Evolutionary conservation across 2,329 filamentous ascomycete genomes (phyloP).

Genomic region (Fusarium sp.): DNA sequence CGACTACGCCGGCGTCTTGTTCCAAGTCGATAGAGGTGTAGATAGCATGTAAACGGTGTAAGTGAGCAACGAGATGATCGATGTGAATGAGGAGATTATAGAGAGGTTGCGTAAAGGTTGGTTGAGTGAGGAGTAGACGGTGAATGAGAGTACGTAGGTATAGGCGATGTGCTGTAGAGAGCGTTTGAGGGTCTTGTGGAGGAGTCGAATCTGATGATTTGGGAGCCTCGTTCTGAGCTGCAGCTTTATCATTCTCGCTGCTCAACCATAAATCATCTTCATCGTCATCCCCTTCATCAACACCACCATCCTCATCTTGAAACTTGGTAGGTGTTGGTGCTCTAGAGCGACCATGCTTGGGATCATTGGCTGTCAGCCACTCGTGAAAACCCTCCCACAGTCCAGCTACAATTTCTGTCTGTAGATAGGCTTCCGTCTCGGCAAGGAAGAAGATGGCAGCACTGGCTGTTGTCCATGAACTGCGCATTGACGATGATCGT

Average conservation of each 20-base stretch:
- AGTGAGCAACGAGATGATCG: constrained; percentile 83
- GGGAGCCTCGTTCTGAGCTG: constrained; percentile 35
- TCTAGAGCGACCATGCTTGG: constrained; percentile 42
- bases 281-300: constrained; percentile 25
- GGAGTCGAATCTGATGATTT: constrained; percentile 37
- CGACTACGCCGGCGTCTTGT: constrained; percentile 82
- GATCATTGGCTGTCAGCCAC: constrained; percentile 71
- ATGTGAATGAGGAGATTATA: constrained; percentile 76
- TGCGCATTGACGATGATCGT: constrained; percentile 76
- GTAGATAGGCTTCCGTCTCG: constrained; percentile 87
- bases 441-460: constrained; percentile 90
- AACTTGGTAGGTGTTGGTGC: constrained; percentile 40
- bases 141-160: constrained; percentile 78
- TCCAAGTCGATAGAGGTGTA: constrained; percentile 85
- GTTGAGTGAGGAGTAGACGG: constrained; percentile 73
- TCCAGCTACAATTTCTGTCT: constrained; percentile 85
- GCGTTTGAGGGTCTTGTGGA: constrained; percentile 82
- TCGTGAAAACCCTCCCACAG: constrained; percentile 82
- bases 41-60: constrained; percentile 78
- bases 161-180: constrained; percentile 80
- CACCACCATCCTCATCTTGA: constrained; percentile 11
- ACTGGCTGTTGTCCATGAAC: constrained; percentile 89
- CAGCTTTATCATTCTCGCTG: constrained; percentile 18
- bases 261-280: constrained; percentile 48
- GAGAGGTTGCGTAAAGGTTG: constrained; percentile 71